Percentiles rank a stretch among this genome's conserved stretches.
Conservation (phyloP, 441 rosid species). For the Euphorbia celastroides region DNA sequence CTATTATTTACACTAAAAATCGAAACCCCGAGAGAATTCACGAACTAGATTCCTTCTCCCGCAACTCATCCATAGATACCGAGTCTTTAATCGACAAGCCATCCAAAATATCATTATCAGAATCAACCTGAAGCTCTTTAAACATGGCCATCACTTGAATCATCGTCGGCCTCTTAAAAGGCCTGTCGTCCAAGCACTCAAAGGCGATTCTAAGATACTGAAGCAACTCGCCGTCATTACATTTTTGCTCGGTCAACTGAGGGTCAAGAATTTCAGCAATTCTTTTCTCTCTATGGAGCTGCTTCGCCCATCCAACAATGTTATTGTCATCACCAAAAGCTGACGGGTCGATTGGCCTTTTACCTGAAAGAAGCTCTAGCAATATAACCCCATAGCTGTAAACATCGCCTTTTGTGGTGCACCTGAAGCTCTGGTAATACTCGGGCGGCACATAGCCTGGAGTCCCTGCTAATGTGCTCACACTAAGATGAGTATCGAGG, state of each 20-base stretch:
- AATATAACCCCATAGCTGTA: conserved; percentile 90
- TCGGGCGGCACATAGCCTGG: conserved; percentile 96
- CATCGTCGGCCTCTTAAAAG: conserved; percentile 85
- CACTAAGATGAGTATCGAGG: conserved; percentile 86
- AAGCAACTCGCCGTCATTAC: conserved; percentile 49
- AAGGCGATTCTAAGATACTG: conserved; percentile 76
- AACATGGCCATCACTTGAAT: conserved; percentile 95
- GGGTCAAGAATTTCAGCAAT: conserved; percentile 60
- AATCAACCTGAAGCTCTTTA: conserved; percentile 78
- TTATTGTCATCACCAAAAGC: conserved; percentile 87
- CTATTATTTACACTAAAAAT: conserved; percentile 47
- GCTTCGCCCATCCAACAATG: conserved; percentile 94
- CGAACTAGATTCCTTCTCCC: conserved; percentile 38
- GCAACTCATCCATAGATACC: conserved; percentile 50
- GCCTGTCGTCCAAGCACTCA: conserved; percentile 85
- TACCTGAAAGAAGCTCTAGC: conserved; percentile 85
- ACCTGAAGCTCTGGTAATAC: conserved; percentile 91
- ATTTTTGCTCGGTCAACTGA: conserved; percentile 34
- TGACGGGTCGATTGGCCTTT: conserved; percentile 73
- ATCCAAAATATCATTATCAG: conserved; percentile 70
- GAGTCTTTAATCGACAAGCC: conserved; percentile 59
- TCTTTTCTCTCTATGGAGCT: conserved; percentile 64
- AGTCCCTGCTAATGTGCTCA: conserved; percentile 92
- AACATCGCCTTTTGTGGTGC: conserved; percentile 96
- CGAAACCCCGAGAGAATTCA: conserved; percentile 20